Conservation (phyloP, 495 filamentous ascomycete genomes). For the Aspergillus homomorphus region DNA sequence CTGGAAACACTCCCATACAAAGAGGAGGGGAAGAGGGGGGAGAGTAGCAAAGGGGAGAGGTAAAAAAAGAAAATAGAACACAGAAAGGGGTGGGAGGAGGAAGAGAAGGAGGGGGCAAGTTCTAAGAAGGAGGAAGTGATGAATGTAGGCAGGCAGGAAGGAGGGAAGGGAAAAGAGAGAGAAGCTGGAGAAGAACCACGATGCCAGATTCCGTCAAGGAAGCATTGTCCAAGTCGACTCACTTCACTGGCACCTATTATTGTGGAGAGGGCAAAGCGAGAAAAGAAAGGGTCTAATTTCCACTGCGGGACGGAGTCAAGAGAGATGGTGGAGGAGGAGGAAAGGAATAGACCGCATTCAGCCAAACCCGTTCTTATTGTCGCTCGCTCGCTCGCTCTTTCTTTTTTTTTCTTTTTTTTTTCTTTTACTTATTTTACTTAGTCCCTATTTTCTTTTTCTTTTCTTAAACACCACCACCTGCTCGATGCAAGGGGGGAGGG, state of each 20-base stretch:
- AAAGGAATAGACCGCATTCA: background rate
- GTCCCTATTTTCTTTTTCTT: background rate
- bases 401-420: background rate
- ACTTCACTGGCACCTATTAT: too few relatives aligned
- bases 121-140: background rate
- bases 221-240: background rate
- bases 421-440: background rate
- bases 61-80: background rate
- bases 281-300: background rate
- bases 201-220: background rate
- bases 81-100: background rate
- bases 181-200: background rate
- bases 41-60: background rate
- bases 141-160: background rate
- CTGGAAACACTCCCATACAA: background rate
- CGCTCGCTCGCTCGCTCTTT: background rate
- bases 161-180: background rate
- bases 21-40: constrained; percentile 2
- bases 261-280: background rate
- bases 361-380: background rate
- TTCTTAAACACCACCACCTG: constrained; percentile 13
- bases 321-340: background rate
- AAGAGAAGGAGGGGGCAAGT: background rate
- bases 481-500: constrained; percentile 14
- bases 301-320: background rate